phyloP scores from a whole-genome alignment of 75 land plant genomes.

The Cryptomeria japonica region DNA sequence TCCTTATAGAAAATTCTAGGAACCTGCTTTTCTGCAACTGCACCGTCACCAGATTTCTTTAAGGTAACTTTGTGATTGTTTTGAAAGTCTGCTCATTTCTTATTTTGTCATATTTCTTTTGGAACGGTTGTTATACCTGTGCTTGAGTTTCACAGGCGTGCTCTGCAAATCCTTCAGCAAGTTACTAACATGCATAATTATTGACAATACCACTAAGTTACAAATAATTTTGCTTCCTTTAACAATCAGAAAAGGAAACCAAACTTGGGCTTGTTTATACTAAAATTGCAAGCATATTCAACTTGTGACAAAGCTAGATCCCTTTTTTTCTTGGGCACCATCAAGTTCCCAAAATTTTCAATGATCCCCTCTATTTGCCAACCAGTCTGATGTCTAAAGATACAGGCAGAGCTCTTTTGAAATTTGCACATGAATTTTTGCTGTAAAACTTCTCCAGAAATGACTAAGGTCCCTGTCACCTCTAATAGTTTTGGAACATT shows the following conservation, averaged over 20 bases:
- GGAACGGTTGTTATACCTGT: background rate
- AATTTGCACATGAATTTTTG: background rate
- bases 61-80: background rate
- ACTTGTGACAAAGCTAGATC: background rate
- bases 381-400: background rate
- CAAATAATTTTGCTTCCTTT: background rate
- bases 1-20: background rate
- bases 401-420: background rate
- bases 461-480: background rate
- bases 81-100: background rate
- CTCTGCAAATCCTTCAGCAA: background rate
- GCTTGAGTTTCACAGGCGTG: background rate
- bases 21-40: background rate
- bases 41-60: background rate
- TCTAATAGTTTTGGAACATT: background rate
- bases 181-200: background rate
- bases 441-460: background rate
- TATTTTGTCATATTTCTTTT: background rate
- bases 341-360: background rate
- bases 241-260: background rate
- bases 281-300: background rate
- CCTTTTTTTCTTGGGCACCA: background rate
- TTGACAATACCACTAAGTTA: background rate
- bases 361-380: background rate
- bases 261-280: background rate